Percentiles rank a stretch among this genome's conserved stretches.
These are phyloP conservation scores for Guadua angustifolia DNA, from an alignment of 176 grass and related monocot species.

Conservation along the genomic window DNA sequence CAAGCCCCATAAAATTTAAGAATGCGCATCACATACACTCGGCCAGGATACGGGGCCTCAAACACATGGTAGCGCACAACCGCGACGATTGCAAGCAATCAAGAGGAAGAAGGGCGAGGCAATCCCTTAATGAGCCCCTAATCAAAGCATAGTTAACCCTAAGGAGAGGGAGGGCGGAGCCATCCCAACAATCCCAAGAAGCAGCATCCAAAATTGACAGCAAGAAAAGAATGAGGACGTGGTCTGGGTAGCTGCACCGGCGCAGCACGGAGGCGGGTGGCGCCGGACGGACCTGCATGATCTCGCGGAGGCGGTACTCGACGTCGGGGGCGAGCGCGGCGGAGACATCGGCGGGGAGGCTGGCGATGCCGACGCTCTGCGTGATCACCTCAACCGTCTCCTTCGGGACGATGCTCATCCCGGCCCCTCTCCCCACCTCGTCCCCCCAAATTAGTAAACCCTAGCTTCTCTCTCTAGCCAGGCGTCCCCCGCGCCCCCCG, in stretches of 20 bases:
- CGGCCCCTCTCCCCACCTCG: slow-evolving; percentile 1
- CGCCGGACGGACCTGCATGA: slow-evolving; percentile 64
- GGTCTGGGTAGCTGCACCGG: background rate
- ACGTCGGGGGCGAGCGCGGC: slow-evolving; percentile 75
- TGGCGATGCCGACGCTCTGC: slow-evolving; percentile 84
- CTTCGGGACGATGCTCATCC: slow-evolving; percentile 88
- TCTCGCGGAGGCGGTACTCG: slow-evolving; percentile 94
- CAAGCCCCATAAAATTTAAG: background rate
- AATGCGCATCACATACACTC: background rate
- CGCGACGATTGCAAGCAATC: background rate
- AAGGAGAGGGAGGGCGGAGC: background rate
- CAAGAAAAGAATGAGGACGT: background rate
- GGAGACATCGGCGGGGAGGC: slow-evolving; percentile 73
- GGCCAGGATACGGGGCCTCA: background rate
- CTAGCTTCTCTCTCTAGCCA: slow-evolving; percentile 38
- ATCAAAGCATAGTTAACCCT: background rate
- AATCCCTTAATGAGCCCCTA: background rate
- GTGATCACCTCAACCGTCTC: slow-evolving; percentile 92
- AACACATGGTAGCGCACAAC: background rate
- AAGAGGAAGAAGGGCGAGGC: background rate
- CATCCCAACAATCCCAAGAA: background rate
- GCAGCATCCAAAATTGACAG: background rate
- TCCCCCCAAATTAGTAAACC: slow-evolving; percentile 36
- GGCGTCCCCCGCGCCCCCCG: too few relatives aligned
- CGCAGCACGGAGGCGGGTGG: background rate